A percentile compares a stretch with the other conserved stretches of the same genome.
Evolutionary conservation across 2,329 filamentous ascomycete genomes (phyloP).

Genomic region (Akanthomyces lecanii): DNA sequence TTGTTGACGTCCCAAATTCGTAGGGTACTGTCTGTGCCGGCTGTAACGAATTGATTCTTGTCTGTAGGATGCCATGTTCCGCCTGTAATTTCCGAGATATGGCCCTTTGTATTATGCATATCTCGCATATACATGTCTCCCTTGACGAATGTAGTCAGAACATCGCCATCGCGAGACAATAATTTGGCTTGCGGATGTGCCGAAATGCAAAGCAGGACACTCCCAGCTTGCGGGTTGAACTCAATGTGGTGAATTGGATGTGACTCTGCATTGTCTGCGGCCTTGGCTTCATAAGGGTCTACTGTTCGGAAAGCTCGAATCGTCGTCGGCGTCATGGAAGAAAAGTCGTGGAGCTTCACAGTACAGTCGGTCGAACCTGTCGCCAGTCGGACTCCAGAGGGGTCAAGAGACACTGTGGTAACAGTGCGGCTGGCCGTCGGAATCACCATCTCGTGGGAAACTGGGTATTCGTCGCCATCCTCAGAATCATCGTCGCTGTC

Average conservation of each 20-base stretch:
- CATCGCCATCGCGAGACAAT: constrained; percentile 81
- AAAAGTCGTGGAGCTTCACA: constrained; percentile 90
- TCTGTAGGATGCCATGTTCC: constrained; percentile 90
- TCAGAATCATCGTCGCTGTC: constrained; percentile 56
- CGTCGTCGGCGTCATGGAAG: constrained; percentile 91
- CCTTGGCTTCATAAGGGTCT: constrained; percentile 77
- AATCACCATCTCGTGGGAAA: constrained; percentile 87
- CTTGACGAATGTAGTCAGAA: constrained; percentile 85
- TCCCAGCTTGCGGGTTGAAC: constrained; percentile 79
- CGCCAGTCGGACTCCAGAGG: constrained; percentile 76
- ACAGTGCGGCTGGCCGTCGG: constrained; percentile 89
- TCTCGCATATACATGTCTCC: constrained; percentile 98
- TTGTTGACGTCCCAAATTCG: constrained; percentile 97
- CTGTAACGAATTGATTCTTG: constrained; percentile 80
- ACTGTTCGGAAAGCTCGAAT: constrained; percentile 89
- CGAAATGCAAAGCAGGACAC: constrained; percentile 78
- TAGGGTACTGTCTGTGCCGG: constrained; percentile 90
- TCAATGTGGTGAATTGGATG: constrained; percentile 83
- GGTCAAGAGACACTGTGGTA: constrained; percentile 79
- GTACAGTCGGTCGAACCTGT: constrained; percentile 91
- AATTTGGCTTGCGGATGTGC: constrained; percentile 89
- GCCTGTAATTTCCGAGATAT: constrained; percentile 85
- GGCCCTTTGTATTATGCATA: constrained; percentile 96
- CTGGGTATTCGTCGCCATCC: constrained; percentile 82
- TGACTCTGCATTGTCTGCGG: constrained; percentile 66